A percentile compares a stretch with the other conserved stretches of the same genome.
Evolutionary conservation across 805 yeast genomes (phyloP).

Genomic region (Barnettozyma wickerhamii): DNA sequence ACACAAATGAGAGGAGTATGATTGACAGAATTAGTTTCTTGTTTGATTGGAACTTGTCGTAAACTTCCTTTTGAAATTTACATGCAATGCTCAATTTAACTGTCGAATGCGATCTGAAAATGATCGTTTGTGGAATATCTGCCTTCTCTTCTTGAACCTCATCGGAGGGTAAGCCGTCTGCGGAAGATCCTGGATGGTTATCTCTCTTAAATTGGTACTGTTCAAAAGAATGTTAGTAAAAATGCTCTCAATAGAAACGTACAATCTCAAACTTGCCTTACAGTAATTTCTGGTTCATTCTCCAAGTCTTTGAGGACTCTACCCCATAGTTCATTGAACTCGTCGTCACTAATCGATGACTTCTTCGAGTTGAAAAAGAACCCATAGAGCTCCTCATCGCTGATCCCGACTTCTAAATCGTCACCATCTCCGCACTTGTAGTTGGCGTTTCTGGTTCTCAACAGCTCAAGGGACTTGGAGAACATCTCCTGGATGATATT

Average conservation of each 20-base stretch:
- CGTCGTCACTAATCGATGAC: constrained; percentile 42
- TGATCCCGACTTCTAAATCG: constrained; percentile 47
- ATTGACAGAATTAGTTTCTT: constrained; percentile 18
- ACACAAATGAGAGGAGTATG: constrained; percentile 9
- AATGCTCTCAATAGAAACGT: constrained; percentile 2
- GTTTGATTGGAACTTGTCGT: constrained; percentile 32
- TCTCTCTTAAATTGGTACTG: constrained; percentile 25
- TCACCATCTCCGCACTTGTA: constrained; percentile 53
- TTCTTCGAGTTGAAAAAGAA: constrained; percentile 38
- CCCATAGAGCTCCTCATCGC: constrained; percentile 45
- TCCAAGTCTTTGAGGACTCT: constrained; percentile 58
- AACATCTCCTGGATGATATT: constrained; percentile 63
- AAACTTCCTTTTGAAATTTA: constrained; percentile 48
- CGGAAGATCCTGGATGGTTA: constrained; percentile 39
- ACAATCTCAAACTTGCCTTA: constrained; percentile 61
- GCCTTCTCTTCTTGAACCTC: constrained; percentile 33
- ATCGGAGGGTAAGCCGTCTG: constrained; percentile 34
- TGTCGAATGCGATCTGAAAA: constrained; percentile 73
- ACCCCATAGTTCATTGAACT: constrained; percentile 72
- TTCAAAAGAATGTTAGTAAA: constrained; percentile 19
- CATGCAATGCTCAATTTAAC: constrained; percentile 56
- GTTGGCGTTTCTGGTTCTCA: constrained; percentile 66
- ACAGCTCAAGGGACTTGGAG: constrained; percentile 57
- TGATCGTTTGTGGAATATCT: constrained; percentile 30
- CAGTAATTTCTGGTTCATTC: constrained; percentile 64